phyloP scores from a whole-genome alignment of 805 yeast genomes.

The Scheffersomyces amazonensis region DNA sequence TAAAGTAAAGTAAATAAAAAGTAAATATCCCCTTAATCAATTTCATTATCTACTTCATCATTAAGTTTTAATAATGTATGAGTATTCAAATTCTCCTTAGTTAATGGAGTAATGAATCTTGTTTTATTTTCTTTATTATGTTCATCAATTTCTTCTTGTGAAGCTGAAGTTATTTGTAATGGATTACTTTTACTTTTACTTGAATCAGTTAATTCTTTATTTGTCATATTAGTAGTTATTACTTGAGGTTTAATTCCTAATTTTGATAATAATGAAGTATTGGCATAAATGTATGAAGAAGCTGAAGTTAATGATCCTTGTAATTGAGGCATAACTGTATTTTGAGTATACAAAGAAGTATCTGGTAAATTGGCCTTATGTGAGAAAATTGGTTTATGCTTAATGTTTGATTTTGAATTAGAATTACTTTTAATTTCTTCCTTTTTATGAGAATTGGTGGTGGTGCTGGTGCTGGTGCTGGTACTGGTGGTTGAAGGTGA shows the following conservation, averaged over 20 bases:
- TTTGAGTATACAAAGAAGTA: slow-evolving; percentile 31
- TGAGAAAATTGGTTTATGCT: slow-evolving; percentile 14
- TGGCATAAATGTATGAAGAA: slow-evolving; percentile 31
- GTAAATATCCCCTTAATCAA: not conserved
- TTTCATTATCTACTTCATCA: slow-evolving; percentile 5
- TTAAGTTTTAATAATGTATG: slow-evolving; percentile 8
- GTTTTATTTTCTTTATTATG: slow-evolving; percentile 16
- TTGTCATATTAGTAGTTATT: slow-evolving; percentile 20
- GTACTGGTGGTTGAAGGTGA: slow-evolving; percentile 4
- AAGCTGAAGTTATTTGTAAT: not conserved
- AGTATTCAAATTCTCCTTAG: slow-evolving; percentile 25
- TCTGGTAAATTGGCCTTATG: slow-evolving; percentile 29
- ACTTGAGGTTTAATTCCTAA: slow-evolving; percentile 43
- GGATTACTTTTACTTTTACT: slow-evolving; percentile 4
- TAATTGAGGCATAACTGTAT: slow-evolving; percentile 21
- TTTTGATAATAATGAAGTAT: slow-evolving; percentile 33
- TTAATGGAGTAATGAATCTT: slow-evolving; percentile 19
- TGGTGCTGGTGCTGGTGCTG: slow-evolving; percentile 2
- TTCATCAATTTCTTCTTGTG: slow-evolving; percentile 1
- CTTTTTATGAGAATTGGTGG: not conserved
- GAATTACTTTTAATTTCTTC: not conserved
- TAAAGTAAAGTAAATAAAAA: not conserved
- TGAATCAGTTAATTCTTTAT: slow-evolving; percentile 8
- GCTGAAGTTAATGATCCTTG: slow-evolving; percentile 16
- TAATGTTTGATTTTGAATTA: not conserved